A percentile compares a stretch with the other conserved stretches of the same genome.
phyloP scores from a whole-genome alignment of 257 asterid genomes.

The Solanum piurae region DNA sequence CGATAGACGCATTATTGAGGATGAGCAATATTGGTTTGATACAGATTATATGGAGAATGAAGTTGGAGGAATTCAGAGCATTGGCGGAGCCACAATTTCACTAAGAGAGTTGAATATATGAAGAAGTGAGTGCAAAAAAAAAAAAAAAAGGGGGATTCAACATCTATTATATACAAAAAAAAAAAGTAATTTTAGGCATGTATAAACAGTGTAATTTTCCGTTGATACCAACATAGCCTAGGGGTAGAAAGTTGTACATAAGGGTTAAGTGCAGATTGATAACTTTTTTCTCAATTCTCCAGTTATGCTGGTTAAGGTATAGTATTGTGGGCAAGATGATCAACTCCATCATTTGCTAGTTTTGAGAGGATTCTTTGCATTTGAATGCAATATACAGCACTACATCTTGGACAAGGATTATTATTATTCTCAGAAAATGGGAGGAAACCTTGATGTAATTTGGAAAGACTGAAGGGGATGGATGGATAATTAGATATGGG shows the following conservation, averaged over 20 bases:
- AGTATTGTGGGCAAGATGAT: background rate
- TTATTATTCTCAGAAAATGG: background rate
- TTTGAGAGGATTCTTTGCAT: background rate
- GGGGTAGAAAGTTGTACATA: background rate
- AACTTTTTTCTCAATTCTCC: background rate
- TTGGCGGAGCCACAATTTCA: background rate
- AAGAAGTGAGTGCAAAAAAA: background rate
- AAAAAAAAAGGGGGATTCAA: background rate
- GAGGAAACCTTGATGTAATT: background rate
- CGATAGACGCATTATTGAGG: slow-evolving; percentile 31
- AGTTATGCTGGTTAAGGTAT: background rate
- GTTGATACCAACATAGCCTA: background rate
- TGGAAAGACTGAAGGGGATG: background rate
- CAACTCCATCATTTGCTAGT: background rate
- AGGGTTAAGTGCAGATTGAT: background rate
- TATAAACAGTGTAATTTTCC: background rate
- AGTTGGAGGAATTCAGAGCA: background rate
- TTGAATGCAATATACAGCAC: background rate
- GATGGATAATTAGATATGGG: background rate
- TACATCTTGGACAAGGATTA: background rate
- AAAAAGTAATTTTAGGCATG: background rate
- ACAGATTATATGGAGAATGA: slow-evolving; percentile 27
- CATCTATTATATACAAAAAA: background rate
- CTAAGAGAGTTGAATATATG: background rate
- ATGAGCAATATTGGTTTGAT: slow-evolving; percentile 35